A percentile compares a stretch with the other conserved stretches of the same genome.
phyloP scores from a whole-genome alignment of 371 early-diverging fungal genomes.

The Circinella umbellata region DNA sequence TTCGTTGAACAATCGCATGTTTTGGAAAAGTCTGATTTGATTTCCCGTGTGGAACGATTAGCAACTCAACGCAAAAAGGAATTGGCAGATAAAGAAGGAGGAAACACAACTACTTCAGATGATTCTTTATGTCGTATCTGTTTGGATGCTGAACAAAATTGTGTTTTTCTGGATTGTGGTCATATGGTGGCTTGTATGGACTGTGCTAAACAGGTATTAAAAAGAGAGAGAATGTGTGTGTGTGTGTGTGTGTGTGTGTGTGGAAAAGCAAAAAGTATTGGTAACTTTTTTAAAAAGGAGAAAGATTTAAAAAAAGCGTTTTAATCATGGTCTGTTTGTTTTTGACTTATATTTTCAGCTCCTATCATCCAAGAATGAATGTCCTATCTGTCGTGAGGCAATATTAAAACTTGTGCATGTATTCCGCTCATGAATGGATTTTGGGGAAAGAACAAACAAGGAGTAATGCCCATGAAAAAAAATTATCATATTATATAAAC shows the following conservation, averaged over 20 bases:
- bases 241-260: too few relatives aligned
- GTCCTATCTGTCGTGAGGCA: constrained; percentile 67
- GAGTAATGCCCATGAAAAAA: neutral
- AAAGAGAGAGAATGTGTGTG: neutral
- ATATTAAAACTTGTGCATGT: constrained; percentile 58
- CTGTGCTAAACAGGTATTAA: constrained; percentile 58
- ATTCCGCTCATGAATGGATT: constrained; percentile 37
- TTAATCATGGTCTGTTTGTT: neutral
- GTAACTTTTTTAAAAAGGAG: neutral
- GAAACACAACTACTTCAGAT: constrained; percentile 27
- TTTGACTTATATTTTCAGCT: constrained; percentile 44
- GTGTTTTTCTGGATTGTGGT: constrained; percentile 63
- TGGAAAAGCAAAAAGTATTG: too few relatives aligned
- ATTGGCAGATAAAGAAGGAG: constrained; percentile 18
- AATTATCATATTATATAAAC: too few relatives aligned
- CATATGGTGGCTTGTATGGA: constrained; percentile 69
- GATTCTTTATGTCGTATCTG: constrained; percentile 62
- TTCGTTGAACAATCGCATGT: constrained; percentile 54
- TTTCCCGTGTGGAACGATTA: constrained; percentile 47
- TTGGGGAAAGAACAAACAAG: neutral
- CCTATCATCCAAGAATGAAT: constrained; percentile 56
- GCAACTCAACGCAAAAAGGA: constrained; percentile 43
- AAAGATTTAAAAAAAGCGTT: neutral
- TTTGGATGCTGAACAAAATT: constrained; percentile 64
- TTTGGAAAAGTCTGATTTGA: constrained; percentile 60